Evolutionary conservation across 2,329 filamentous ascomycete genomes (phyloP).

Genomic region (Ceratocystiopsis brevicomis): DNA sequence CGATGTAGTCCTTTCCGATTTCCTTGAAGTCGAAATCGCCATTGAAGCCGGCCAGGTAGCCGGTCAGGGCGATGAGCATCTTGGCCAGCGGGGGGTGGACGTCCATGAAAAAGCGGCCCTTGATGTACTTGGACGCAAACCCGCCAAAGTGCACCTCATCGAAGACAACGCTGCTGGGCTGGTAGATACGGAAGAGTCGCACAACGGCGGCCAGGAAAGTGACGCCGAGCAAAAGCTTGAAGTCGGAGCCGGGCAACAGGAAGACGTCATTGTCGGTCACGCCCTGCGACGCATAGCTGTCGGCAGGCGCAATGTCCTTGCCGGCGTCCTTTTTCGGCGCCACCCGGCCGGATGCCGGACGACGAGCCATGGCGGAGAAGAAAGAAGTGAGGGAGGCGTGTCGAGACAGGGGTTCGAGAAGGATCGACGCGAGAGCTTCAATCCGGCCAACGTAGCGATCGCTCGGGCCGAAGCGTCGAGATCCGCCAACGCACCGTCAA

Average conservation of each 20-base stretch:
- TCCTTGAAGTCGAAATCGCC: constrained; percentile 98
- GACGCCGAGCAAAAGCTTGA: constrained; percentile 52
- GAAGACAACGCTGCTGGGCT: constrained; percentile 91
- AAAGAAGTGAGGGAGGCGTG: neutral
- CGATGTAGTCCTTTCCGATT: constrained; percentile 95
- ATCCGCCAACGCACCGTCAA: too few species aligned
- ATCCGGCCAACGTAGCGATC: neutral
- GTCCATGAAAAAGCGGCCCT: constrained; percentile 98
- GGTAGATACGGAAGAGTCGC: constrained; percentile 86
- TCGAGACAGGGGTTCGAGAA: neutral
- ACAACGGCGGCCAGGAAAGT: constrained; percentile 62
- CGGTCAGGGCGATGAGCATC: constrained; percentile 84
- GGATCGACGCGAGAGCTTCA: neutral
- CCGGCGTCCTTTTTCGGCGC: constrained; percentile 4
- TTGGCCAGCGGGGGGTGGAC: constrained; percentile 97
- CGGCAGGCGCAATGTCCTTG: constrained; percentile 9
- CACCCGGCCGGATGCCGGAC: neutral
- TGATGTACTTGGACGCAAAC: constrained; percentile 98
- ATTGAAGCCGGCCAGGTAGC: constrained; percentile 87
- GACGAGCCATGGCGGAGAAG: constrained; percentile 5
- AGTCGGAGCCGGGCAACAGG: constrained; percentile 66
- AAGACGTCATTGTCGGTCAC: constrained; percentile 86
- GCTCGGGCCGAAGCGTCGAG: neutral
- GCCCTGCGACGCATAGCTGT: constrained; percentile 56
- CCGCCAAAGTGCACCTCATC: constrained; percentile 99